A percentile compares a stretch with the other conserved stretches of the same genome.
These are phyloP conservation scores for Ophiostoma angusticollis DNA, from an alignment of 2,329 filamentous ascomycete species.

Conservation along the genomic window DNA sequence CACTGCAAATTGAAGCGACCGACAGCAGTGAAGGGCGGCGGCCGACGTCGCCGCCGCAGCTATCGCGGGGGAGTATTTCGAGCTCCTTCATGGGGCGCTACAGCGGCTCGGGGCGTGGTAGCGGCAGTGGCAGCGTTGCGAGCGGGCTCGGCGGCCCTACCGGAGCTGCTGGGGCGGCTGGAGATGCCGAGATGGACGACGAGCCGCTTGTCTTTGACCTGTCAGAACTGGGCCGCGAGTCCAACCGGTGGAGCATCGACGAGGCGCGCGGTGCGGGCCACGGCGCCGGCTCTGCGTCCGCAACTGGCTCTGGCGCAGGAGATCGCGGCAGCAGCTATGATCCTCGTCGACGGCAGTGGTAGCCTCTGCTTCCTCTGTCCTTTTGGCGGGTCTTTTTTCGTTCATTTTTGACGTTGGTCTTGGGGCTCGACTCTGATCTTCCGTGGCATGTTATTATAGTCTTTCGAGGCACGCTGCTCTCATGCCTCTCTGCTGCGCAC, in stretches of 20 bases:
- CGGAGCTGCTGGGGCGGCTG: constrained; percentile 18
- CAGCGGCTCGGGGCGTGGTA: constrained; percentile 13
- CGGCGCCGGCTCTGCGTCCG: constrained; percentile 1
- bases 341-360: no score
- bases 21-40: constrained; percentile 13
- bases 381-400: no score
- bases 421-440: no score
- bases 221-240: constrained; percentile 53
- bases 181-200: constrained; percentile 44
- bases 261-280: constrained; percentile 26
- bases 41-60: constrained; percentile 32
- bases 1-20: background rate
- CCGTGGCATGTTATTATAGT: no score
- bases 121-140: constrained; percentile 29
- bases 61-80: constrained; percentile 32
- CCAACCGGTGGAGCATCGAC: constrained; percentile 42
- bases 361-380: no score
- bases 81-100: constrained; percentile 22
- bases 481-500: no score
- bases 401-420: no score
- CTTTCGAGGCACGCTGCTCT: no score
- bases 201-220: constrained; percentile 62
- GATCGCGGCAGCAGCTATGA: no score
- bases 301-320: no score
- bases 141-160: constrained; percentile 42